Evolutionary conservation across 345 rosid genomes (phyloP), one percentile per base, ranked within the genome.

Genomic region (Populus tremula): DNA sequence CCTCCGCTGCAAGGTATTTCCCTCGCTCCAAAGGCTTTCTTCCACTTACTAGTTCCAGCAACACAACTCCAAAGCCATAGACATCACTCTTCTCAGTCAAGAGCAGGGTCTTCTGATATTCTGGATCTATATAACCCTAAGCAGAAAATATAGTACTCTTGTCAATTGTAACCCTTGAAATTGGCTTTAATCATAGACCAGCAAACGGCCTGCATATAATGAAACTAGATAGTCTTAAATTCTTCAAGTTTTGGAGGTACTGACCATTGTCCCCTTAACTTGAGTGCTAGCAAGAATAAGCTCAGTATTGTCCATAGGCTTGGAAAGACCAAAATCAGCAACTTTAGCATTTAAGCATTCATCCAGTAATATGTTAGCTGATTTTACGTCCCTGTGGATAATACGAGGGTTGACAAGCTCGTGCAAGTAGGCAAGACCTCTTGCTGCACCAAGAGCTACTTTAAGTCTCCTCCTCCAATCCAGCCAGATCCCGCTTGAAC

Each of bases 391-490:
- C 83, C 97, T 88, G 50, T 96, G 99, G 76, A 96, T 96, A 45
- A 93, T 93, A 11, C 97, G 98, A 82, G 98, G 99, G 76, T 91
- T 82, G 27, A 97, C 99, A 62, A 91, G 95, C 84, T 96, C 98
- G 53, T 96, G 45, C 45, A 41, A 41, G 45, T 41, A 41, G 45
- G 45, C 45, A 98, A 93, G 75, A 3, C 98, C 98, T 79, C 89
- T 91, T 6, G 94, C 97, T 67, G 98, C 84, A 50, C 91, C 98
- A 77, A 90, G 89, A 45, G 94, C 85, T 74, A 93, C 83, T 86
- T 84, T 90, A 20, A 93, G 95, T 76, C 98, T 87, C 80, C 92
- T 84, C 54, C 10, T 41, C 45, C 45, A 41, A 41, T 41, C 45
- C 12, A 41, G 45, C 45, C 45, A 41, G 11, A 41, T 11, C 11